Base-by-base conservation (phyloP, 2,329 filamentous ascomycete species). In the Claviceps humidiphila region DNA sequence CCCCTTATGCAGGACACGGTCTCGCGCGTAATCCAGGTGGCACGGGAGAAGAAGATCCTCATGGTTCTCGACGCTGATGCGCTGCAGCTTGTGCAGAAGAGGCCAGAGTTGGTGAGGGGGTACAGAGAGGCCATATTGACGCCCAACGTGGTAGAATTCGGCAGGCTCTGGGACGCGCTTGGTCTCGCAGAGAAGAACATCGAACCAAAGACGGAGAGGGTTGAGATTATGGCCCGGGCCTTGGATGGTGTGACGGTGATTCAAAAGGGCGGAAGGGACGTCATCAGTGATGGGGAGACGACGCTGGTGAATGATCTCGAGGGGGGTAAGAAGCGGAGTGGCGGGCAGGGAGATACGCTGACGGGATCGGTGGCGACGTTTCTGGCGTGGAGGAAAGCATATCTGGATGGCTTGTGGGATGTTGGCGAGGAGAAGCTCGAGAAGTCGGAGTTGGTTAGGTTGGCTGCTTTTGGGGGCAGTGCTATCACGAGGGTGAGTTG, bases 81-180 rank as follows among this genome's bases (percentile, higher is more conserved):
- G 0, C 71, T 98, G 26, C 80, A 81, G 55, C 70, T 97, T 1
- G 84, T 94, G 13, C 84, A 88, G 61, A 82, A 79, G 34, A 72
- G 84, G 49, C 90, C 89, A 0, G 82, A 82, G 38, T 71, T 97
- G 1, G 80, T 98, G 1, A 76, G 80, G 22, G 90, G 89, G 0
- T 97, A 91, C 71, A 76, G 75, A 47, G 80, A 87, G 55, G 94
- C 88, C 50, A 88, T 98, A 51, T 71, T 98, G 53, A 98, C 93
- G 43, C 93, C 93, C 1, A 98, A 98, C 58, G 85, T 96, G 0
- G 89, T 95, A 4, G 93, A 98, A 67, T 97, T 97, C 64, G 82
- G 78, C 1, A 76, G 90, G 13, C 68, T 98, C 43, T 90, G 89
- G 54, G 85, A 89, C 66, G 77, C 81, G 2, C 74, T 93, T 54